phyloP scores from a whole-genome alignment of 2,329 filamentous ascomycete genomes.

The Phialophora expanda region DNA sequence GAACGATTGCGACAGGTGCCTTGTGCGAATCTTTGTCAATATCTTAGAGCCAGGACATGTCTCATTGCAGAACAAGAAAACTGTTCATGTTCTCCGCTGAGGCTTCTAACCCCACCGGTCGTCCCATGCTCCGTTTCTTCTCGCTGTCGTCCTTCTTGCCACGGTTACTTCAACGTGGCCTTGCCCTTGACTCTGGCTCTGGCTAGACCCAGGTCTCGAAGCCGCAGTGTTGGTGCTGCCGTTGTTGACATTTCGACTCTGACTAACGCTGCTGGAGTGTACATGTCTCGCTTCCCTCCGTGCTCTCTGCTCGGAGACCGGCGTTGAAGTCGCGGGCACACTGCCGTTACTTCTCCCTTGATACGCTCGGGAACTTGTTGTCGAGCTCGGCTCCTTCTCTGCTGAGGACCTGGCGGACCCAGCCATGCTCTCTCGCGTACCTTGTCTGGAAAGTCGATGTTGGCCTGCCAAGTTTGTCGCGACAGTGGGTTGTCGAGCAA shows the following conservation, averaged over 20 bases:
- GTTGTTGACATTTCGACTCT: constrained; percentile 16
- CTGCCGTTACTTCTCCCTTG: constrained; percentile 30
- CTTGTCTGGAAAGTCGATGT: constrained; percentile 37
- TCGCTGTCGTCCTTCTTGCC: constrained; percentile 30
- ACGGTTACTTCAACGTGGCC: constrained; percentile 33
- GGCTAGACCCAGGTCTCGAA: constrained; percentile 13
- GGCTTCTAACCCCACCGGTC: constrained; percentile 33
- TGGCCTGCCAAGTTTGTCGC: constrained; percentile 24
- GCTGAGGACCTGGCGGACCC: constrained; percentile 20
- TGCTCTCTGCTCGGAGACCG: constrained; percentile 31
- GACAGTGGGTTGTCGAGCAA: constrained; percentile 35
- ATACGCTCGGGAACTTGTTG: constrained; percentile 9
- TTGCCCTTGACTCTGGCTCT: constrained; percentile 22
- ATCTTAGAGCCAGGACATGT: background rate
- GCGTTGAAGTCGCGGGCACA: constrained; percentile 31
- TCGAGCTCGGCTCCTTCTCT: constrained; percentile 20
- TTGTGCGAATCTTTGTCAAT: background rate
- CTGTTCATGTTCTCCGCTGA: background rate
- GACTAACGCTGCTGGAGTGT: constrained; percentile 26
- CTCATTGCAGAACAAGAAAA: background rate
- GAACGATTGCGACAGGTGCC: background rate
- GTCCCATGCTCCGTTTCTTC: constrained; percentile 24
- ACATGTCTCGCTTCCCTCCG: constrained; percentile 29
- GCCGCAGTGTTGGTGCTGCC: constrained; percentile 7
- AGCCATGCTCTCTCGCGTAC: constrained; percentile 38